Evolutionary conservation across 1,284 basidiomycete genomes (phyloP).

Genomic region (Leccinum ambiguum): DNA sequence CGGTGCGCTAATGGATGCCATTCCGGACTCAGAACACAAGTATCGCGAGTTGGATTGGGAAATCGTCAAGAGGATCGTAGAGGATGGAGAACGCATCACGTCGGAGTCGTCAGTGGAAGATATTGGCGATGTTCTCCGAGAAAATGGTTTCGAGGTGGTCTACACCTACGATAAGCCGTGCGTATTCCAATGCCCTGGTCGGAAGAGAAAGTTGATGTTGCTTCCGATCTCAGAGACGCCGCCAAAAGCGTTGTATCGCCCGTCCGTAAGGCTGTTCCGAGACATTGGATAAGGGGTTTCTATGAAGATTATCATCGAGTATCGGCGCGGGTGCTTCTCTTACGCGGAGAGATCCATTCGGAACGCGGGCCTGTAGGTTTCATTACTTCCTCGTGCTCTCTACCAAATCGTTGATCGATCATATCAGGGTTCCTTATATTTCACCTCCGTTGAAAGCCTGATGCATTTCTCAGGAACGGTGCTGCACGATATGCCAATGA

Average conservation of each 20-base stretch:
- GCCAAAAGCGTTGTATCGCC: conserved; percentile 42
- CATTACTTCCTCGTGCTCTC: not conserved
- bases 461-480: conserved; percentile 36
- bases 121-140: conserved; percentile 34
- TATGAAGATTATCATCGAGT: conserved; percentile 38
- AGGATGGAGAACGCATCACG: conserved; percentile 22
- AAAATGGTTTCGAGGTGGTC: conserved; percentile 38
- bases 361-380: conserved; percentile 40
- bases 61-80: conserved; percentile 19
- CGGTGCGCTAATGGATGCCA: conserved; percentile 15
- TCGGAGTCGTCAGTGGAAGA: conserved; percentile 28
- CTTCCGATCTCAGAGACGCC: conserved; percentile 34
- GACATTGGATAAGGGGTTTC: conserved; percentile 35
- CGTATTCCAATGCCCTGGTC: conserved; percentile 18
- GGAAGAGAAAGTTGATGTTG: not conserved
- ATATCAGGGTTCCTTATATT: conserved; percentile 38
- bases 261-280: conserved; percentile 35
- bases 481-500: conserved; percentile 34
- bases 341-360: conserved; percentile 42
- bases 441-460: conserved; percentile 36
- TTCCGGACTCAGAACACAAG: conserved; percentile 12
- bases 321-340: conserved; percentile 36
- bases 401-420: not conserved
- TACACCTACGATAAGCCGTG: conserved; percentile 39
- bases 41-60: conserved; percentile 23